Evolutionary conservation across 2,329 filamentous ascomycete genomes (phyloP).

Genomic region (Aspergillus pseudoglaucus): DNA sequence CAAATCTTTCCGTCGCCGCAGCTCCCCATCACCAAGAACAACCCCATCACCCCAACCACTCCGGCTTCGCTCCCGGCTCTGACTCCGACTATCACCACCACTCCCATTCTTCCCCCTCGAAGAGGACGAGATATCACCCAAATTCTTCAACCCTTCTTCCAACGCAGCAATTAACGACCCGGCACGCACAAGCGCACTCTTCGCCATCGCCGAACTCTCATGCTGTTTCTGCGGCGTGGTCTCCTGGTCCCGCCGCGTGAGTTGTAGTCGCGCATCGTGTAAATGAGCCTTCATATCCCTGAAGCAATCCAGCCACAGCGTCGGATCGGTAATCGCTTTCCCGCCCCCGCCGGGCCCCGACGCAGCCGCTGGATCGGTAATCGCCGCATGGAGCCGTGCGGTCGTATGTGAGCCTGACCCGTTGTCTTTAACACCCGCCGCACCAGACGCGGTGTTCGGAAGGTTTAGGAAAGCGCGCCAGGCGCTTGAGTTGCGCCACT

Average conservation of each 20-base stretch:
- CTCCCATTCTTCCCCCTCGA: background rate
- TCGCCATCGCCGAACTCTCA: slow-evolving; percentile 56
- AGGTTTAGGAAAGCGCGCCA: slow-evolving; percentile 57
- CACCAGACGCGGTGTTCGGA: slow-evolving; percentile 34
- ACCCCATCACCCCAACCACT: slow-evolving; percentile 21
- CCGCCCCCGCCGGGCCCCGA: slow-evolving; percentile 10
- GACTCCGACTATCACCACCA: background rate
- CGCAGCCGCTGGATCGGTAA: slow-evolving; percentile 32
- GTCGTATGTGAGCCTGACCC: slow-evolving; percentile 19
- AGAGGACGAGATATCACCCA: slow-evolving; percentile 41
- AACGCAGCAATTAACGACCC: slow-evolving; percentile 50
- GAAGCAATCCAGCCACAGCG: slow-evolving; percentile 57
- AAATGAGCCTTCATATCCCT: slow-evolving; percentile 54
- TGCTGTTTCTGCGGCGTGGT: slow-evolving; percentile 55
- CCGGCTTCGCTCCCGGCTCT: slow-evolving; percentile 16
- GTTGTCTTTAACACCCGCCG: slow-evolving; percentile 12
- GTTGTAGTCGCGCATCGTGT: slow-evolving; percentile 52
- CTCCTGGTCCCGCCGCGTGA: slow-evolving; percentile 57
- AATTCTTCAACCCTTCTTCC: slow-evolving; percentile 49
- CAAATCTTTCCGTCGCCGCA: slow-evolving; percentile 53
- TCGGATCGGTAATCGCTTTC: slow-evolving; percentile 43
- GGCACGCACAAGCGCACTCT: slow-evolving; percentile 53
- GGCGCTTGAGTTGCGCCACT: slow-evolving; percentile 52
- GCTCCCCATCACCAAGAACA: slow-evolving; percentile 54
- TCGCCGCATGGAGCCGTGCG: slow-evolving; percentile 36